phyloP scores from a whole-genome alignment of 371 early-diverging fungal genomes.

The Actinomortierella wolfii region DNA sequence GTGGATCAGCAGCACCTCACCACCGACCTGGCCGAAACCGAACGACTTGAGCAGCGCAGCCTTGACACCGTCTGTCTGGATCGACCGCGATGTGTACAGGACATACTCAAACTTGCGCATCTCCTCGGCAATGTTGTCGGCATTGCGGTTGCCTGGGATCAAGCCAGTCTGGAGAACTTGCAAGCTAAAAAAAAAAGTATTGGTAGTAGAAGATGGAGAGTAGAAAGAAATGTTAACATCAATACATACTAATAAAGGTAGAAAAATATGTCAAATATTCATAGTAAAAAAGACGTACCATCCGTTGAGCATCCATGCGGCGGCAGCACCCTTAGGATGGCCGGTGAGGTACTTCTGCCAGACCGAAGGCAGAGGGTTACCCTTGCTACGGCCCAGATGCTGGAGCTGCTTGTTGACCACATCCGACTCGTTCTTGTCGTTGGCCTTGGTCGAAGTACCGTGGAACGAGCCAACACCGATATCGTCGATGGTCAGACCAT shows the following conservation, averaged over 20 bases:
- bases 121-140: conserved; percentile 89
- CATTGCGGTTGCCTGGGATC: conserved; percentile 95
- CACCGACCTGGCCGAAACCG: conserved; percentile 98
- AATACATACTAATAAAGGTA: too few relatives aligned
- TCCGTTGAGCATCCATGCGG: conserved; percentile 98
- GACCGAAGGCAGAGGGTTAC: conserved; percentile 81
- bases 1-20: conserved; percentile 90
- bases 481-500: conserved; percentile 92
- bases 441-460: conserved; percentile 96
- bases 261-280: too few relatives aligned
- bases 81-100: conserved; percentile 86
- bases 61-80: conserved; percentile 93
- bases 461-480: conserved; percentile 98
- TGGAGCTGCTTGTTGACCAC: conserved; percentile 87
- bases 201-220: not conserved
- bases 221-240: not conserved
- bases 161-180: conserved; percentile 89
- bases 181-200: conserved; percentile 52
- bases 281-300: too few relatives aligned
- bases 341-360: conserved; percentile 97
- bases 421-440: conserved; percentile 95
- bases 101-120: conserved; percentile 84
- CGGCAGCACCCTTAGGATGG: conserved; percentile 97
- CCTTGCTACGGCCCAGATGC: conserved; percentile 90
- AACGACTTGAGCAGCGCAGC: conserved; percentile 94